A percentile compares a stretch with the other conserved stretches of the same genome.
These are phyloP conservation scores for Kwoniella sp. DNA, from an alignment of 768 basidiomycete species.

Conservation along the genomic window DNA sequence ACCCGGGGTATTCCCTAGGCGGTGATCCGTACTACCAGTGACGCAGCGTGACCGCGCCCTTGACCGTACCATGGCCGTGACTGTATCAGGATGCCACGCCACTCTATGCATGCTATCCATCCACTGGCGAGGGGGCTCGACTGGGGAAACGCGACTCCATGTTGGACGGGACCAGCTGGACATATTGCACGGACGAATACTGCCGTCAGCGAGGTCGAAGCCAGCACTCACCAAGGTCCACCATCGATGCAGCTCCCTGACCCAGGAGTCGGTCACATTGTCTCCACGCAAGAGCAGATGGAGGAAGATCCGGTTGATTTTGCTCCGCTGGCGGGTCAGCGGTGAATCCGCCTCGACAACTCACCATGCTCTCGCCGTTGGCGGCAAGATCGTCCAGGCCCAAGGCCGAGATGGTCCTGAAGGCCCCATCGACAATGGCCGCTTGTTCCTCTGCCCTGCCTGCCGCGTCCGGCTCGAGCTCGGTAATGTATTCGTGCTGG, in stretches of 20 bases:
- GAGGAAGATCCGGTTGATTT: conserved; percentile 19
- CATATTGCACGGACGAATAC: conserved; percentile 13
- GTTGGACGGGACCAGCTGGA: conserved; percentile 7
- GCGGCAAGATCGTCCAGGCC: conserved; percentile 11
- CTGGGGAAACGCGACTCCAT: conserved; percentile 8
- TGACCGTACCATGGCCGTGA: background rate
- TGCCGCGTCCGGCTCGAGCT: background rate
- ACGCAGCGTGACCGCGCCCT: background rate
- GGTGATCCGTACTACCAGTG: too few relatives aligned
- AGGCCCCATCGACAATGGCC: conserved; percentile 5
- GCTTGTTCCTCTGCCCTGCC: conserved; percentile 1
- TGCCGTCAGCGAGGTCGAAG: background rate
- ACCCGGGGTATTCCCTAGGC: too few relatives aligned
- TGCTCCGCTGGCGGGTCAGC: conserved; percentile 3
- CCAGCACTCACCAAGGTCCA: conserved; percentile 8
- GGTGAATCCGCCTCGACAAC: background rate
- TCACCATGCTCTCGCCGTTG: conserved; percentile 17
- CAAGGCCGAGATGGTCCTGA: conserved; percentile 6
- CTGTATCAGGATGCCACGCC: background rate
- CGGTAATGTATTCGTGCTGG: conserved; percentile 9
- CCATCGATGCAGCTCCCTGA: conserved; percentile 12
- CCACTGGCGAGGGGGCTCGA: too few relatives aligned
- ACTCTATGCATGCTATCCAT: too few relatives aligned
- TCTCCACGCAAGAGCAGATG: conserved; percentile 6
- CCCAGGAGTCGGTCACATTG: conserved; percentile 2